Evolutionary conservation across 192 early-diverging fungal species (phyloP), one percentile per base, ranked within the genome.

Genomic region (Backusella morwellensis): DNA sequence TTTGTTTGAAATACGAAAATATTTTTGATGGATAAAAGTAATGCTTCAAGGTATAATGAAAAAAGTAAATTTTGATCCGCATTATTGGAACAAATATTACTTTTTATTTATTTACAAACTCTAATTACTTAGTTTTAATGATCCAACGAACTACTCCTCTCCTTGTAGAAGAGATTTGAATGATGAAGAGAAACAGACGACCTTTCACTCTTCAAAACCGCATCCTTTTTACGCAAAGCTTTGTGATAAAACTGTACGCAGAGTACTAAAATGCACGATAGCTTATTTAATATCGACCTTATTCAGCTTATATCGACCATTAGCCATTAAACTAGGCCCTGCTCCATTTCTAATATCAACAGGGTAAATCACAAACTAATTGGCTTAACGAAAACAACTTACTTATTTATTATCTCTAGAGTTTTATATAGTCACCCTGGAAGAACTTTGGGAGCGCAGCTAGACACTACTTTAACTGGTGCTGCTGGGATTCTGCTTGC

Each of bases 391-490:
- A 63, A 50, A 63, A 6, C 56, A 63, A 29, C 9, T 29, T 29
- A 59, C 8, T 26, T 12, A 4, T 9, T 3, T 26, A 12, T 63
- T 63, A 9, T 29, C 1, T 29, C 3, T 63, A 63, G 56, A 2
- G 56, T 63, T 1, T 70, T 87, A 21, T 87, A 85, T 50, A 82
- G 83, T 26, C 86, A 87, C 38, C 86, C 86, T 12, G 74, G 82
- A 50, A 78, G 86, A 44, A 86, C 84, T 0, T 78, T 88, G 66
- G 87, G 87, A 5, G 82, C 87, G 3, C 85, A 86, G 44, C 70
- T 88, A 4, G 87, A 88, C 12, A 81, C 84, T 5, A 85, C 87
- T 1, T 26, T 88, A 3, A 85, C 84, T 26, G 75, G 82, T 23
- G 41, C 79, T 6, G 36, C 84, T n/a, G 87, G 87, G 47, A 76